Evolutionary conservation across 1,139 yeast species (phyloP), one percentile per base, ranked within the genome.

Genomic region (Blastobotrys illinoisensis): DNA sequence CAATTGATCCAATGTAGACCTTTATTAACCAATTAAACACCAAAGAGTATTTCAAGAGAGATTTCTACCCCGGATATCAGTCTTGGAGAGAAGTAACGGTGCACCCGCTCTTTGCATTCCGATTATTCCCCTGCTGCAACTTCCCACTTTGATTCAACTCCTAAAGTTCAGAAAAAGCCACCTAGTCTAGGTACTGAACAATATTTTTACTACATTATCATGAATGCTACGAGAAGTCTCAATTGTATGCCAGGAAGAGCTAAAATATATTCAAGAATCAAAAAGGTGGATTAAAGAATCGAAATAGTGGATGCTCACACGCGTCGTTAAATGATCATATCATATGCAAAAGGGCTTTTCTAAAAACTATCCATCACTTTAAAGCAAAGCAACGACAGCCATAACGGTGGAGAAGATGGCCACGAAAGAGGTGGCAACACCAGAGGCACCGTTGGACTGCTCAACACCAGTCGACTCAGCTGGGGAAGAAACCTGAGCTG

Each of bases 361-460:
- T 16, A 50, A 44, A 45, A n/a, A 16, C 23, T 24, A 32, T 26
- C 14, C 50, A n/a, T 53, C 40, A 53, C 50, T 20, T 44, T 47
- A 32, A 4, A 40, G 24, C 23, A 45, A 44, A 24, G 48, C 46
- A 20, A 53, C 20, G 36, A 40, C 32, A 32, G 51, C 58, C 19
- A 54, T 45, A 14, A 44, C 50, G 18, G 54, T 56, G 48, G 51
- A 56, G 16, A 44, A 53, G 45, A 54, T 53, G 23, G 51, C 55
- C 50, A 49, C 18, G 36, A 45, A 9, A 18, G 58, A 50, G 32
- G 49, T 47, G 20, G 52, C 23, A 36, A 54, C 28, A 47, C 49
- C 53, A 48, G 54, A 36, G 48, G 56, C 59, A 47, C 51, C 40
- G 45, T 46, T 50, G 49, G 24, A 43, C 54, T 54, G 53, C 44